phyloP scores from a whole-genome alignment of 345 rosid species.

The Citrus unshiu region DNA sequence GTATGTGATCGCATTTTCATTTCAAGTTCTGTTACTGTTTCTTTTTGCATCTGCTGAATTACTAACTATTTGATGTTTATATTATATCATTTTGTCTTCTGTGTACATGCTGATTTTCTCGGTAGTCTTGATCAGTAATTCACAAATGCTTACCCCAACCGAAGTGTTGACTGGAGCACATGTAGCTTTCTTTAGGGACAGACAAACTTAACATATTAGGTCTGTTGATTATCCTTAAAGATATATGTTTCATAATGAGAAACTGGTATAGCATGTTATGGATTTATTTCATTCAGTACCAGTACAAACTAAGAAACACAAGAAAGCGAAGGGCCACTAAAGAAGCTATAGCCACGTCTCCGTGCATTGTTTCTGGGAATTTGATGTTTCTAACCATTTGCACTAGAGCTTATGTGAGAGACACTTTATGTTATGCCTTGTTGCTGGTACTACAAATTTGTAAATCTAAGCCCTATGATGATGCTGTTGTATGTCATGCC shows the following conservation, averaged over 20 bases:
- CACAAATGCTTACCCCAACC: background rate
- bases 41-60: background rate
- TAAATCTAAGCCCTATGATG: background rate
- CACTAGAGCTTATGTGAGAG: background rate
- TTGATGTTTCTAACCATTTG: background rate
- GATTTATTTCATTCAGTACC: background rate
- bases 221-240: background rate
- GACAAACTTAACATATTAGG: background rate
- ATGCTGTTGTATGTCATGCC: background rate
- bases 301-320: background rate
- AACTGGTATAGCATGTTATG: background rate
- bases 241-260: background rate
- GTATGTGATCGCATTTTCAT: conserved; percentile 27
- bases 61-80: background rate
- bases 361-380: background rate
- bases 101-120: background rate
- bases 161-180: background rate
- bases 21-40: background rate
- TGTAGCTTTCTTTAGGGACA: background rate
- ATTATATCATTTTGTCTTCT: background rate
- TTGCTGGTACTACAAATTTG: background rate
- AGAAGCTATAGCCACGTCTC: background rate
- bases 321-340: background rate
- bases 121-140: background rate
- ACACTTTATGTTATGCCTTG: background rate